These are phyloP conservation scores for Amanita molliuscula DNA, from an alignment of 768 basidiomycete species.

Conservation along the genomic window DNA sequence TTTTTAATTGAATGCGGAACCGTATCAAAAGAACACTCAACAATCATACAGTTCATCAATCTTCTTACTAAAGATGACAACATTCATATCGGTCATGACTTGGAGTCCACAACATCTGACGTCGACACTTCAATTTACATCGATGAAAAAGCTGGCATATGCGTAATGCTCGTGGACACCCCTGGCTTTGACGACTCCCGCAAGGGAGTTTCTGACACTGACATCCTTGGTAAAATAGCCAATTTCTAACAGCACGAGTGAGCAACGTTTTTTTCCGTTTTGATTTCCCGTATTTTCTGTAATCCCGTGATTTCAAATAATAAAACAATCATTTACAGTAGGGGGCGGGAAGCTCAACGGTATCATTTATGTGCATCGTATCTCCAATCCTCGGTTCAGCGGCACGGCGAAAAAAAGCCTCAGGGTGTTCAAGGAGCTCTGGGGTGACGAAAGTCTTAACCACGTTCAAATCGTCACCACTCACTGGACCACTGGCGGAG, in stretches of 20 bases:
- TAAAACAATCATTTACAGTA: not conserved
- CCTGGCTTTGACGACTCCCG: constrained; percentile 33
- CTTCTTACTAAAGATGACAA: constrained; percentile 22
- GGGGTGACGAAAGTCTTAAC: constrained; percentile 29
- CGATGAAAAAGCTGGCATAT: not conserved
- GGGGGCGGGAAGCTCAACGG: constrained; percentile 21
- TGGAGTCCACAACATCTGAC: constrained; percentile 27
- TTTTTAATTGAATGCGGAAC: not conserved
- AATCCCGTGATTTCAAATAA: not conserved
- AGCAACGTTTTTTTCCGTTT: constrained; percentile 1
- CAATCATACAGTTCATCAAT: constrained; percentile 29
- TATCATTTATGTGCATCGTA: constrained; percentile 33
- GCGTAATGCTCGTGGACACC: constrained; percentile 28
- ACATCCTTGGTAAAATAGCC: constrained; percentile 24
- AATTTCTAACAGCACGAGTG: constrained; percentile 12
- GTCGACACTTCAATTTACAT: constrained; percentile 11
- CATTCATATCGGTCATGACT: constrained; percentile 24
- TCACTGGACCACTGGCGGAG: constrained; percentile 28
- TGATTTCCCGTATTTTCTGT: too few relatives aligned
- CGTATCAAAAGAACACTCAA: not conserved
- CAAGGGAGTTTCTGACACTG: constrained; percentile 18
- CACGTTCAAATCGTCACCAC: constrained; percentile 38
- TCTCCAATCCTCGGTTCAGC: constrained; percentile 27
- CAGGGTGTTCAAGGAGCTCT: constrained; percentile 34
- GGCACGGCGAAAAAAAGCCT: constrained; percentile 32